phyloP scores from a whole-genome alignment of 768 basidiomycete species.

The Agrocybe praecox region DNA sequence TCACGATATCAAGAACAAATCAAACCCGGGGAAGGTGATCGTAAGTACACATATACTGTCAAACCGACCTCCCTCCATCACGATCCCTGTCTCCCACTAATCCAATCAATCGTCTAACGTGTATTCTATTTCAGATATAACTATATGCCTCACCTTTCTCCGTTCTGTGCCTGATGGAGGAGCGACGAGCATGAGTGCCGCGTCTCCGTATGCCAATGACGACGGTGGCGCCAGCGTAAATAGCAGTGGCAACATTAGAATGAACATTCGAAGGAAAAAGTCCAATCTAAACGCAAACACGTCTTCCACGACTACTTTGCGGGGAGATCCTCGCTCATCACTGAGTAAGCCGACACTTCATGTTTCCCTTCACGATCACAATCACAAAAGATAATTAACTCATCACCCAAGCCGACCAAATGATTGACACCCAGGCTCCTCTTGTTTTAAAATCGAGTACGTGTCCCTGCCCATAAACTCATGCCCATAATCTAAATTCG shows the following conservation, averaged over 20 bases:
- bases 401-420: slow-evolving; percentile 23
- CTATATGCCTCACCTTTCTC: slow-evolving; percentile 57
- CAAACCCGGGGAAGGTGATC: slow-evolving; percentile 44
- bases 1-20: slow-evolving; percentile 61
- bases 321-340: background rate
- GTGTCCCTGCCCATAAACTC: background rate
- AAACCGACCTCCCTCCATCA: too few relatives aligned
- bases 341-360: background rate
- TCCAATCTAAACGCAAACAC: background rate
- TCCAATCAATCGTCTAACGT: too few relatives aligned
- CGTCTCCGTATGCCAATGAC: slow-evolving; percentile 10
- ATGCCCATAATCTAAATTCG: background rate
- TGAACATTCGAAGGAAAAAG: background rate
- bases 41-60: slow-evolving; percentile 32
- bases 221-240: background rate
- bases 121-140: slow-evolving; percentile 45
- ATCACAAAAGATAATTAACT: too few relatives aligned
- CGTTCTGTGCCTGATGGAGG: slow-evolving; percentile 35
- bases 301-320: background rate
- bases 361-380: background rate
- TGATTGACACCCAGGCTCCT: slow-evolving; percentile 33
- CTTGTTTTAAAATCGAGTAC: slow-evolving; percentile 24
- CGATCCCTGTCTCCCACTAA: too few relatives aligned
- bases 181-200: slow-evolving; percentile 15
- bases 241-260: background rate